phyloP scores from a whole-genome alignment of 441 rosid species.

The Manihot esculenta region DNA sequence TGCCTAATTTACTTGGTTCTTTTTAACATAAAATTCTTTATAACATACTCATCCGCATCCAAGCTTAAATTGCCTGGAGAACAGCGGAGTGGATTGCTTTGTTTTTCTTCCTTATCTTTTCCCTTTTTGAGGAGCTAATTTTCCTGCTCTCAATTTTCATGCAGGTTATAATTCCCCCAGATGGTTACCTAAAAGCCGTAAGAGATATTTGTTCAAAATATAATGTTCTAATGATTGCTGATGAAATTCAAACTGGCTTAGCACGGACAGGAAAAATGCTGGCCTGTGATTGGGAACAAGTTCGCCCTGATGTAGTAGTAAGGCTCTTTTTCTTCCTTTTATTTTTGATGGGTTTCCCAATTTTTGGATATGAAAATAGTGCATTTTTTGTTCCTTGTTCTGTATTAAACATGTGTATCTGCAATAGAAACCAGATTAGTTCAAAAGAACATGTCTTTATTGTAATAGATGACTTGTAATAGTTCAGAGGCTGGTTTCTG shows the following conservation, averaged over 20 bases:
- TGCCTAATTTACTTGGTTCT: neutral
- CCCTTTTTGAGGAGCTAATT: neutral
- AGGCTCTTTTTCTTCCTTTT: slow-evolving; percentile 23
- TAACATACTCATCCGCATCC: neutral
- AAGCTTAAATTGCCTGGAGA: neutral
- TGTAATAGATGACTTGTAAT: too few relatives aligned
- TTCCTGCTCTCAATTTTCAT: too few relatives aligned
- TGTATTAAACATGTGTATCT: neutral
- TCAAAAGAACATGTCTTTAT: neutral
- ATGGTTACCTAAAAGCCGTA: slow-evolving; percentile 76
- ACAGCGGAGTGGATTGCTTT: neutral
- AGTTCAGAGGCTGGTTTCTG: neutral
- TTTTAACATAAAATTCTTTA: neutral
- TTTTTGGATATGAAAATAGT: neutral
- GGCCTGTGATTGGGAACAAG: slow-evolving; percentile 95
- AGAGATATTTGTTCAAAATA: slow-evolving; percentile 83
- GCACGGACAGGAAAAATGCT: slow-evolving; percentile 85
- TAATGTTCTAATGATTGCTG: slow-evolving; percentile 89
- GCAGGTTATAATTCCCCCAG: slow-evolving; percentile 84
- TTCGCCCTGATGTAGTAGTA: slow-evolving; percentile 89
- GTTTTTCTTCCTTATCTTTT: neutral
- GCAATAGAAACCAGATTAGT: slow-evolving; percentile 2
- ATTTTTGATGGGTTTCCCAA: slow-evolving; percentile 8
- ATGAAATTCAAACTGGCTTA: slow-evolving; percentile 94
- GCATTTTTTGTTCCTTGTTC: neutral